These are phyloP conservation scores for Terfezia claveryi DNA, from an alignment of 495 filamentous ascomycete species.

Conservation along the genomic window DNA sequence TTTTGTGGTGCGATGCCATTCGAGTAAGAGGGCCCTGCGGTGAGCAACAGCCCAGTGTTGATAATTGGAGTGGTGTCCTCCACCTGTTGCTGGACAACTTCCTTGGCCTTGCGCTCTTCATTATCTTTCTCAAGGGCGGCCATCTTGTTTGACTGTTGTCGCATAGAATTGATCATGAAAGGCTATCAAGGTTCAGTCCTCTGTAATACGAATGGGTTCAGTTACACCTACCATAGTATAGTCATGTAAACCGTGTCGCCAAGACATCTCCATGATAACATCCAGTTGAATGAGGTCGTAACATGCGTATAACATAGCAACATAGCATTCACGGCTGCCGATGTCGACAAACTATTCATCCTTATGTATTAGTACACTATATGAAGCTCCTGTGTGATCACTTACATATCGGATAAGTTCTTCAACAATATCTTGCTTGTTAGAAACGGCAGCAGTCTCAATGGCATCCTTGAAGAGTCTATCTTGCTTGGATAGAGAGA, in stretches of 20 bases:
- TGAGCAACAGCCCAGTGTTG: slow-evolving; percentile 84
- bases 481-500: slow-evolving; percentile 93
- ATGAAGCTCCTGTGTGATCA: slow-evolving; percentile 9
- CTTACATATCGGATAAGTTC: slow-evolving; percentile 92
- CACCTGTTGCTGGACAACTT: slow-evolving; percentile 64
- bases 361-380: slow-evolving; percentile 6
- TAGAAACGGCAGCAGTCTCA: slow-evolving; percentile 90
- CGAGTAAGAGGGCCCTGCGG: slow-evolving; percentile 60
- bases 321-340: slow-evolving; percentile 96
- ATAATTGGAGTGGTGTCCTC: slow-evolving; percentile 90
- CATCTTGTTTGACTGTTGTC: slow-evolving; percentile 71
- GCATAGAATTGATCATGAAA: slow-evolving; percentile 96
- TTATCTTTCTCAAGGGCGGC: slow-evolving; percentile 81
- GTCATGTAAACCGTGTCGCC: slow-evolving; percentile 85
- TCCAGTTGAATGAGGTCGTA: slow-evolving; percentile 91
- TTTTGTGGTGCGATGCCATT: slow-evolving; percentile 66
- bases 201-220: slow-evolving; percentile 3
- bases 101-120: slow-evolving; percentile 80
- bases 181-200: slow-evolving; percentile 23
- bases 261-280: slow-evolving; percentile 84
- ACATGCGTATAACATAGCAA: slow-evolving; percentile 96
- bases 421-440: slow-evolving; percentile 77
- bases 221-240: slow-evolving; percentile 54
- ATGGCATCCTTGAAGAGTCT: slow-evolving; percentile 99
- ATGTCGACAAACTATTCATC: slow-evolving; percentile 80